phyloP scores from a whole-genome alignment of 75 land plant genomes.

The Picea glauca region DNA sequence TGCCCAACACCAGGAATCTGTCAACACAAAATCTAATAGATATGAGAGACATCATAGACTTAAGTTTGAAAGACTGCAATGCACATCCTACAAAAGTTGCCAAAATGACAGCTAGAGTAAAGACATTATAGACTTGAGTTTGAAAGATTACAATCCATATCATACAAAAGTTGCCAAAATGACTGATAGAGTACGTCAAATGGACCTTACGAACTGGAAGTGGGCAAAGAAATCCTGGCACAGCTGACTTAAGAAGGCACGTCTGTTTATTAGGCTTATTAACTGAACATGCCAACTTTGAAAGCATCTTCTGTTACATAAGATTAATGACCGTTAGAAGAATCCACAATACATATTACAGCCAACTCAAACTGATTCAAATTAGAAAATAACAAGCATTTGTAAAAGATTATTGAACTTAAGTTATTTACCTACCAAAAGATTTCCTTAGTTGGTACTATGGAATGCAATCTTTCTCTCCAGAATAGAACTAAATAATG shows the following conservation, averaged over 20 bases:
- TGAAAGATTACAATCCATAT: not conserved
- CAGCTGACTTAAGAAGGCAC: slow-evolving; percentile 28
- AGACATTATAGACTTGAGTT: not conserved
- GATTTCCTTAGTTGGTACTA: not conserved
- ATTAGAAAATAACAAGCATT: not conserved
- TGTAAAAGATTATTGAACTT: not conserved
- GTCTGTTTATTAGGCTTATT: slow-evolving; percentile 47
- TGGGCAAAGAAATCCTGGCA: slow-evolving; percentile 25
- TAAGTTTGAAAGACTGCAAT: not conserved
- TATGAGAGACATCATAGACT: not conserved
- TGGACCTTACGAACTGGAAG: slow-evolving; percentile 32
- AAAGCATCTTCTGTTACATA: slow-evolving; percentile 39
- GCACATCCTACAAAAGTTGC: not conserved
- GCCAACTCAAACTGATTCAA: slow-evolving; percentile 1
- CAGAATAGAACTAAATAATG: not conserved
- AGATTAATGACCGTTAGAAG: not conserved
- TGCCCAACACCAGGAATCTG: slow-evolving; percentile 44
- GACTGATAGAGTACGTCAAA: slow-evolving; percentile 7
- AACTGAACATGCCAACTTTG: slow-evolving; percentile 32
- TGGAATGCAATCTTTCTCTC: not conserved
- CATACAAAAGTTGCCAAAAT: not conserved
- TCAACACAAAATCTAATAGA: not conserved
- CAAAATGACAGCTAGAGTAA: slow-evolving; percentile 1
- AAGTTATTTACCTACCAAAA: not conserved
- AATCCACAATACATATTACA: not conserved